A percentile compares a stretch with the other conserved stretches of the same genome.
phyloP scores from a whole-genome alignment of 148 eudicot genomes.

The Silene conica region DNA sequence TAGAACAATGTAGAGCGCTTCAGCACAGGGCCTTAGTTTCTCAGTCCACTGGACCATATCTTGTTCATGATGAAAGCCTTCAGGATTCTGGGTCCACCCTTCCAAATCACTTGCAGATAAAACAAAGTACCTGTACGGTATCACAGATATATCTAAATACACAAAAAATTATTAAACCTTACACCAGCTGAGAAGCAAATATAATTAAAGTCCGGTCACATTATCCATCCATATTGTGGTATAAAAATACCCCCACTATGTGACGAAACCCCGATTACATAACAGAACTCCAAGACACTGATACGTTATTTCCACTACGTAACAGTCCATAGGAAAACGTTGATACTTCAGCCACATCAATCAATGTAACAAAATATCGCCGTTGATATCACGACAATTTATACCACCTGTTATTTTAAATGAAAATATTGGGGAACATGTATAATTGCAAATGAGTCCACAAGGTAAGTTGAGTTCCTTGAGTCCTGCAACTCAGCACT shows the following conservation, averaged over 20 bases:
- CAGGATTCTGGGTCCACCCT: constrained; percentile 88
- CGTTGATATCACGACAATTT: background rate
- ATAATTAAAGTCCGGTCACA: background rate
- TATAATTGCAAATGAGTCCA: no score
- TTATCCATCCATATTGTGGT: background rate
- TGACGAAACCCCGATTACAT: background rate
- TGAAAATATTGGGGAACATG: background rate
- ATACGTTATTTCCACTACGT: background rate
- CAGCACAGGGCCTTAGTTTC: constrained; percentile 98
- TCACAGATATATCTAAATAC: constrained; percentile 32
- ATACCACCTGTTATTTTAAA: background rate
- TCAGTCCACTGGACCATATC: constrained; percentile 96
- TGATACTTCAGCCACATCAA: background rate
- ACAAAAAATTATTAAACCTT: background rate
- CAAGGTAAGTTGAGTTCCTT: no score
- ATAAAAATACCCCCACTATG: background rate
- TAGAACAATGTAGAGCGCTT: constrained; percentile 89
- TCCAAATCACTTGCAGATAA: constrained; percentile 87
- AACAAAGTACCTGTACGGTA: constrained; percentile 81
- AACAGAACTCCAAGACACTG: background rate
- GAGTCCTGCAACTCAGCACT: no score
- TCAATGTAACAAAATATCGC: background rate
- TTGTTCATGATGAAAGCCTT: constrained; percentile 93
- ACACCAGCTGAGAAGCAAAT: background rate
- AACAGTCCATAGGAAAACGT: background rate